These are phyloP conservation scores for Curvularia verruculosa DNA, from an alignment of 2,329 filamentous ascomycete genomes.

Conservation along the genomic window DNA sequence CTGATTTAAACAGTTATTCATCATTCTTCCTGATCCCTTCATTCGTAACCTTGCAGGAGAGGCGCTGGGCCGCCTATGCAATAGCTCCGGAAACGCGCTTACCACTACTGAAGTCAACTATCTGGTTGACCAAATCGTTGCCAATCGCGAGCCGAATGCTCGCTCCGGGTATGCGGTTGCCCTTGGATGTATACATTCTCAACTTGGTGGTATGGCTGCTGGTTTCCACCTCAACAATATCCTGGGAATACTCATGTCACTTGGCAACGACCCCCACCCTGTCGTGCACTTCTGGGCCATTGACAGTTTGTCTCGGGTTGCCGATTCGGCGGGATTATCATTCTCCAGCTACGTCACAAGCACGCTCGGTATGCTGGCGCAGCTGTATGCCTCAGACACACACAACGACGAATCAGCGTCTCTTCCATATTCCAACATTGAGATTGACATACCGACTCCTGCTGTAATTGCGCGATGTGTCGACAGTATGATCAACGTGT, in stretches of 20 bases:
- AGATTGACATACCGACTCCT: constrained; percentile 81
- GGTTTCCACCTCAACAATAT: constrained; percentile 97
- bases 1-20: constrained; percentile 61
- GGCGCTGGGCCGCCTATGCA: constrained; percentile 85
- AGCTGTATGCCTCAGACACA: constrained; percentile 88
- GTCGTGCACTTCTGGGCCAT: constrained; percentile 96
- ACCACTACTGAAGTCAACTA: constrained; percentile 90
- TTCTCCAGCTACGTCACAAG: constrained; percentile 91
- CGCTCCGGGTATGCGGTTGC: constrained; percentile 94
- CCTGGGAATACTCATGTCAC: constrained; percentile 95
- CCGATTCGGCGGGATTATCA: constrained; percentile 89
- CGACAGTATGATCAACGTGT: constrained; percentile 94
- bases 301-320: constrained; percentile 82
- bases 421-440: constrained; percentile 85
- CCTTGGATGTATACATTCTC: constrained; percentile 88
- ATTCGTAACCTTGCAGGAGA: constrained; percentile 85
- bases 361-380: constrained; percentile 90
- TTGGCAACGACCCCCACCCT: constrained; percentile 93
- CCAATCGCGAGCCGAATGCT: constrained; percentile 89
- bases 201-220: constrained; percentile 96
- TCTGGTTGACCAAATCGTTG: constrained; percentile 90
- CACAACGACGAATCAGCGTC: constrained; percentile 85
- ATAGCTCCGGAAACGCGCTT: constrained; percentile 80
- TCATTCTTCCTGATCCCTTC: constrained; percentile 83
- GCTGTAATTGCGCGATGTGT: constrained; percentile 86